These are phyloP conservation scores for Proliferodiscus dingleyae DNA, from an alignment of 2,329 filamentous ascomycete genomes.

Conservation along the genomic window DNA sequence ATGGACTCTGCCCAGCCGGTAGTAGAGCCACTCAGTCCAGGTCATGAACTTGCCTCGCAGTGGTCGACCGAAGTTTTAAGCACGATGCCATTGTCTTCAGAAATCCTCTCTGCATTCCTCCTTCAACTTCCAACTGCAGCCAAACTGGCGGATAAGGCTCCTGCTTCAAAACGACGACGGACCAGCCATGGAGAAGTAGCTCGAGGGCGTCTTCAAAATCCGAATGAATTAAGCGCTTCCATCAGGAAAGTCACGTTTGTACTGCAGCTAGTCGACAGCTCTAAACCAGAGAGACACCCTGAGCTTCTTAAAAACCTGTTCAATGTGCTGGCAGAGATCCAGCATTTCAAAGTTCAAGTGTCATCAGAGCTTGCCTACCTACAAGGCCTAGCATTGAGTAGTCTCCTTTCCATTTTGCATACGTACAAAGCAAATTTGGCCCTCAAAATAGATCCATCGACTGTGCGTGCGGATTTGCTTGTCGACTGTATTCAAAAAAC, in stretches of 20 bases:
- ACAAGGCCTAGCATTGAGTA: conserved; percentile 77
- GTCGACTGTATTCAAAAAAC: conserved; percentile 93
- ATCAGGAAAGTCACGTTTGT: conserved; percentile 80
- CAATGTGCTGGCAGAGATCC: conserved; percentile 77
- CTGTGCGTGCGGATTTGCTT: conserved; percentile 81
- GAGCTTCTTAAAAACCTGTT: conserved; percentile 77
- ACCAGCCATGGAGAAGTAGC: conserved; percentile 69
- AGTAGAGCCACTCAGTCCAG: conserved; percentile 26
- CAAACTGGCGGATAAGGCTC: conserved; percentile 65
- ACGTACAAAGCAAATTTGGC: conserved; percentile 59
- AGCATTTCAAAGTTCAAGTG: conserved; percentile 75
- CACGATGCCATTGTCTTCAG: conserved; percentile 66
- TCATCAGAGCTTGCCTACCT: conserved; percentile 87
- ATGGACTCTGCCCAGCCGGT: conserved; percentile 52
- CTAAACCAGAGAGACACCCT: conserved; percentile 68
- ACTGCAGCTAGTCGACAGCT: conserved; percentile 80
- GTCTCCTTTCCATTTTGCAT: conserved; percentile 78
- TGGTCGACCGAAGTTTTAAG: conserved; percentile 69
- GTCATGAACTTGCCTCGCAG: conserved; percentile 40
- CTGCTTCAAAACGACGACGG: conserved; percentile 72
- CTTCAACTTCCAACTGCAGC: conserved; percentile 69
- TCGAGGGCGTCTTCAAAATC: conserved; percentile 55
- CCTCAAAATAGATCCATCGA: conserved; percentile 68
- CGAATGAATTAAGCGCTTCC: conserved; percentile 59
- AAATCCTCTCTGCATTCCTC: conserved; percentile 67